Conservation (phyloP, 164 flowering plant species). For the Magnolia changhungtana region DNA sequence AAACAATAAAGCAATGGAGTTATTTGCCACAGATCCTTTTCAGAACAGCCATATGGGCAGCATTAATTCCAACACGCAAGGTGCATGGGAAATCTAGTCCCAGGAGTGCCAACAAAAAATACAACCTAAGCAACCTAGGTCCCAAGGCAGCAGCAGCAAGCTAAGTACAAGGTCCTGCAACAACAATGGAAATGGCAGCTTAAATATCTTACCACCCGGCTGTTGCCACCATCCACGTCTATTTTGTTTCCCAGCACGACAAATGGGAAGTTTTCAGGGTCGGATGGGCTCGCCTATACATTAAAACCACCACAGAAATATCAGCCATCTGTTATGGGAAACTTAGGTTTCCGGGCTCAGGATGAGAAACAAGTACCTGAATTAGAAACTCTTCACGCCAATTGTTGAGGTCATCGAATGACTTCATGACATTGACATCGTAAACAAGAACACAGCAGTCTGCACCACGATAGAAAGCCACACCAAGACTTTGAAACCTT, state of each 20-base stretch:
- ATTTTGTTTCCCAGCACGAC: conserved; percentile 90
- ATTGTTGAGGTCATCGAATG: conserved; percentile 79
- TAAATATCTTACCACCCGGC: conserved; percentile 63
- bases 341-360: neutral
- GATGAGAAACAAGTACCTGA: conserved; percentile 44
- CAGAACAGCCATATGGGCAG: no score
- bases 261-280: conserved; percentile 94
- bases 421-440: conserved; percentile 86
- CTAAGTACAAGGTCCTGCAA: no score
- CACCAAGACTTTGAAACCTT: conserved; percentile 91
- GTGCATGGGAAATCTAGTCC: neutral
- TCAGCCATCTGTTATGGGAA: neutral
- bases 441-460: conserved; percentile 92
- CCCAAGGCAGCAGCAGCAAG: neutral
- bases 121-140: neutral
- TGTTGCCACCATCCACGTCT: conserved; percentile 92
- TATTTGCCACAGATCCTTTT: no score
- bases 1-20: neutral
- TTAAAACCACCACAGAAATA: conserved; percentile 7
- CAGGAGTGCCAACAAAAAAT: neutral
- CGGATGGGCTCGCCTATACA: conserved; percentile 82
- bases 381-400: conserved; percentile 89
- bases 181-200: neutral
- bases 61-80: neutral
- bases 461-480: conserved; percentile 92